Evolutionary conservation across 345 rosid species (phyloP).

Genomic region (Euphorbia peplus): DNA sequence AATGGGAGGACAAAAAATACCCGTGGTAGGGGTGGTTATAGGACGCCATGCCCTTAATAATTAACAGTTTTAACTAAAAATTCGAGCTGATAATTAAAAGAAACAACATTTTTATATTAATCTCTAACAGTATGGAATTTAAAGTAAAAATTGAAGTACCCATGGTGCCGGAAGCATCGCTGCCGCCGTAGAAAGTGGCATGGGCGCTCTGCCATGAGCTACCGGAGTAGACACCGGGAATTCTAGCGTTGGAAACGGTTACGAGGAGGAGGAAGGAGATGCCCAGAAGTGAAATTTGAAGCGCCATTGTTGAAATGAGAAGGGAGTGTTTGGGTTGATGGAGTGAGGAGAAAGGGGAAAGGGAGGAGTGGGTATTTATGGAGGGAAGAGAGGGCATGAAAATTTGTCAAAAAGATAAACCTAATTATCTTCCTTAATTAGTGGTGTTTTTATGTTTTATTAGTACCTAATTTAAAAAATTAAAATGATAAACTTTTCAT

Average conservation of each 20-base stretch:
- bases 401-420: constrained; percentile 27
- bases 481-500: neutral
- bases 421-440: constrained; percentile 36
- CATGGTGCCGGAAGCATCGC: constrained; percentile 91
- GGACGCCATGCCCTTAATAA: no score
- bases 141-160: constrained; percentile 32
- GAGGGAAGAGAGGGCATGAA: constrained; percentile 13
- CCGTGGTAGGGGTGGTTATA: no score
- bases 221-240: constrained; percentile 69
- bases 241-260: constrained; percentile 48
- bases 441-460: constrained; percentile 20
- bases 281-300: neutral
- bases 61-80: no score
- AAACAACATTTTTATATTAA: no score
- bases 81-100: no score
- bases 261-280: constrained; percentile 26
- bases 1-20: no score
- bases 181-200: constrained; percentile 88
- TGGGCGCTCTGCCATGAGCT: constrained; percentile 74
- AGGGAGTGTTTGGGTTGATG: neutral
- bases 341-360: constrained; percentile 21
- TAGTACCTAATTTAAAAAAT: constrained; percentile 7
- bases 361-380: constrained; percentile 38
- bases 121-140: no score
- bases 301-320: constrained; percentile 16